Conservation (phyloP, 2,329 filamentous ascomycete genomes). For the Elsinoe perseae region DNA sequence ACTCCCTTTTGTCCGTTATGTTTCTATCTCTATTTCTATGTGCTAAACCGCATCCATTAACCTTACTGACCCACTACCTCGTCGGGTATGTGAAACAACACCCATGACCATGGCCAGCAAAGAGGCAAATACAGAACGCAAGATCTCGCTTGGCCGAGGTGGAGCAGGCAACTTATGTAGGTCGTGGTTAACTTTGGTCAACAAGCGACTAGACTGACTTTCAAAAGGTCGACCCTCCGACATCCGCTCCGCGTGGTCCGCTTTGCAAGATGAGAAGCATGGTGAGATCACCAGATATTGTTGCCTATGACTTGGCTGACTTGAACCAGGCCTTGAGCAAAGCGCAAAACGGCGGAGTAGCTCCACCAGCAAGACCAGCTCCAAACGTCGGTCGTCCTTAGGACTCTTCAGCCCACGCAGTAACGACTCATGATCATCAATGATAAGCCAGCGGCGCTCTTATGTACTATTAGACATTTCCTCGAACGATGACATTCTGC, state of each 20-base stretch:
- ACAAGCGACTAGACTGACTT: neutral
- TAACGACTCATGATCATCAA: neutral
- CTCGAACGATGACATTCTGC: conserved; percentile 32
- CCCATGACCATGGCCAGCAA: neutral
- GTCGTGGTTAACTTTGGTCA: neutral
- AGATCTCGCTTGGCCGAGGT: conserved; percentile 8
- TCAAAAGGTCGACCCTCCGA: neutral
- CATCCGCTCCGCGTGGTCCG: neutral
- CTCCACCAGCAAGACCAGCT: neutral
- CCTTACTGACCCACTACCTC: neutral
- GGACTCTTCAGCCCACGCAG: neutral
- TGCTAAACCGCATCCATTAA: neutral
- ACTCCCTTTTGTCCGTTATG: neutral
- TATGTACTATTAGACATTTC: neutral
- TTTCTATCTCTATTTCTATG: neutral
- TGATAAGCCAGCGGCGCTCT: neutral
- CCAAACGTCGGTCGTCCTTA: neutral
- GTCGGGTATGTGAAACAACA: neutral
- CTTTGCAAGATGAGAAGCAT: neutral
- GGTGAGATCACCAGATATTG: neutral
- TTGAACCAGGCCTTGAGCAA: neutral
- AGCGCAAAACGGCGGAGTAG: neutral
- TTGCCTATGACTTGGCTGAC: neutral
- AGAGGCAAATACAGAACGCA: neutral
- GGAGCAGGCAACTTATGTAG: conserved; percentile 7